A percentile compares a stretch with the other conserved stretches of the same genome.
phyloP scores from a whole-genome alignment of 345 rosid genomes.

The Salix arbutifolia region DNA sequence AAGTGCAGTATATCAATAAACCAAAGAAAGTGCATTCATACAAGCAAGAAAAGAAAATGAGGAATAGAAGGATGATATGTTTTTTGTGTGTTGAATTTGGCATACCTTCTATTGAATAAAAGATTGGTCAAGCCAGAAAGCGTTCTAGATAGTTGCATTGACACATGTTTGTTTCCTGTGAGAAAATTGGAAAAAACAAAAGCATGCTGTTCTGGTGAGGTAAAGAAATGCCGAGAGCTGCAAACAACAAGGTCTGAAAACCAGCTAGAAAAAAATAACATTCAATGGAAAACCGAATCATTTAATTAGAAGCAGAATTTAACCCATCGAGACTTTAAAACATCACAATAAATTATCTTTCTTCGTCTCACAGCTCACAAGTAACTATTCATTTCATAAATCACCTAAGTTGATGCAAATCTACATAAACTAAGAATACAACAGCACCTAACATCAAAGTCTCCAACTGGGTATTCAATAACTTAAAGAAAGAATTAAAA shows the following conservation, averaged over 20 bases:
- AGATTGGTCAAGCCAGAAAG: slow-evolving; percentile 62
- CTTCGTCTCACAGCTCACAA: no score
- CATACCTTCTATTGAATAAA: slow-evolving; percentile 72
- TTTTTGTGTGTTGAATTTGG: neutral
- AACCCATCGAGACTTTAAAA: no score
- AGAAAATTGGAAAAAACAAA: neutral
- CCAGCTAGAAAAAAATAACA: no score
- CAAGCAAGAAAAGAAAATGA: neutral
- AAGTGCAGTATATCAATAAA: neutral
- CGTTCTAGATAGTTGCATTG: slow-evolving; percentile 60
- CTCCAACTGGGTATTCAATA: slow-evolving; percentile 2
- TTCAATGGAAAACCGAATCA: no score
- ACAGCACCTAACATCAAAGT: neutral
- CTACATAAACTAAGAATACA: neutral
- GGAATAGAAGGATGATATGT: neutral
- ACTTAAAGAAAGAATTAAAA: neutral
- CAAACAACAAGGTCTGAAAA: neutral
- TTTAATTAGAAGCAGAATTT: no score
- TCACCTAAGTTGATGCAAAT: neutral
- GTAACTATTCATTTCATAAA: no score
- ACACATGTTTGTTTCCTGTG: slow-evolving; percentile 54
- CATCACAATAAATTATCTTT: no score
- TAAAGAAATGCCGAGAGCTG: neutral
- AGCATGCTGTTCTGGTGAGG: neutral
- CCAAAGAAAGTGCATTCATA: neutral